A percentile compares a stretch with the other conserved stretches of the same genome.
phyloP scores from a whole-genome alignment of 2,329 filamentous ascomycete genomes.

The Trichoderma arundinaceum region DNA sequence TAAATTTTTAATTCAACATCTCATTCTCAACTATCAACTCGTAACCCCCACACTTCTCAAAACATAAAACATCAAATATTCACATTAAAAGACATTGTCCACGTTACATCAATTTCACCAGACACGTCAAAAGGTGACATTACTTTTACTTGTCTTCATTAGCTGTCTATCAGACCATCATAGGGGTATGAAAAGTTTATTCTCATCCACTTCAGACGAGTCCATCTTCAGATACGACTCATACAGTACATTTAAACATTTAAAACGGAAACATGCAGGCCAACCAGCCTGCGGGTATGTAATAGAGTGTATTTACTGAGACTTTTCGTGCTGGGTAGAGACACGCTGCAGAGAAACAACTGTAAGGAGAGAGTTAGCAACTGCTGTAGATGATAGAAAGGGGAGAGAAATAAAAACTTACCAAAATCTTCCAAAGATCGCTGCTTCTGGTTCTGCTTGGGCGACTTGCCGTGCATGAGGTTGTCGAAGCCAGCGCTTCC shows the following conservation, averaged over 20 bases:
- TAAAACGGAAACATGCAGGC: constrained; percentile 48
- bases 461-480: constrained; percentile 88
- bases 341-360: constrained; percentile 89
- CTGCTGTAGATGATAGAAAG: background rate
- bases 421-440: constrained; percentile 87
- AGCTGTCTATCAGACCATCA: constrained; percentile 48
- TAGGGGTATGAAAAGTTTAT: constrained; percentile 48
- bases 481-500: constrained; percentile 84
- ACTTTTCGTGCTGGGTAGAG: constrained; percentile 91
- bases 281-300: constrained; percentile 48
- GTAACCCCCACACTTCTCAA: constrained; percentile 3
- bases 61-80: background rate
- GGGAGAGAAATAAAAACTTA: constrained; percentile 58
- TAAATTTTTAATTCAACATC: no score
- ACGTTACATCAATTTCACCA: constrained; percentile 24
- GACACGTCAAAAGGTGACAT: constrained; percentile 31
- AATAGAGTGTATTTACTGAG: constrained; percentile 60
- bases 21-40: background rate
- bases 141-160: constrained; percentile 53
- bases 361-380: constrained; percentile 59
- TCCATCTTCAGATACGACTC: constrained; percentile 46
- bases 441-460: constrained; percentile 82
- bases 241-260: constrained; percentile 49
- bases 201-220: constrained; percentile 45
- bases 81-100: constrained; percentile 7